Evolutionary conservation across 495 filamentous ascomycete genomes (phyloP), one percentile per base, ranked within the genome.

Genomic region (Daldinia decipiens): DNA sequence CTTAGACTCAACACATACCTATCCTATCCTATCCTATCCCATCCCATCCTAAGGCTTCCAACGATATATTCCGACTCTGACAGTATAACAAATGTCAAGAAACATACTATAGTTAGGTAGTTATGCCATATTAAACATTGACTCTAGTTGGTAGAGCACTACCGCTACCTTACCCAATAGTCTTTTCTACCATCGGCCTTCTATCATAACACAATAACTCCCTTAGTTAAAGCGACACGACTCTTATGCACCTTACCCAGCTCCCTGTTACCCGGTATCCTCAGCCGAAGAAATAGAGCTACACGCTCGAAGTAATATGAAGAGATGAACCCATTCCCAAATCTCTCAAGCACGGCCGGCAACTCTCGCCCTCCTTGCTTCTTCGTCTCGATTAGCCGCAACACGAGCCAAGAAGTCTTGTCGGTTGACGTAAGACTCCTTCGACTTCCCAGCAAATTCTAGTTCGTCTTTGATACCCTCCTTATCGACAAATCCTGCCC

Each of bases 381-480:
- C 92, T 58, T 92, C 91, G 61, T 97, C 94, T 71, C 88, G 85
- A 63, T 86, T 89, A 57, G 85, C 84, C 73, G 95, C 93, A 66
- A 93, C 91, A 57, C 92, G 86, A 17, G 88, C 91, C 83, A 99
- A 82, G 77, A 99, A 99, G 55, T 95, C 93, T 88, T 95, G 93
- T 52, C 93, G 84, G 15, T 87, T 91, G 59, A 92, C 82, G 80
- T 92, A 98, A 15, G 89, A 91, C 73, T 90, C 89, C 79, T 95
- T 95, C 11, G 89, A 90, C 80, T 91, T 94, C 74, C 92, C 92
- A 68, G 93, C 91, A 51, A 89, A 85, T 72, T 91, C 89, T 62
- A 99, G 85, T 78, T 99, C 95, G 75, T 97, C 95, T 73, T 89
- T 89, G 80, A 99, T 91, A 2, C 95, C 96, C 71, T 94, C 91